Evolutionary conservation across 768 basidiomycete genomes (phyloP).

Genomic region (Hericium coralloides): DNA sequence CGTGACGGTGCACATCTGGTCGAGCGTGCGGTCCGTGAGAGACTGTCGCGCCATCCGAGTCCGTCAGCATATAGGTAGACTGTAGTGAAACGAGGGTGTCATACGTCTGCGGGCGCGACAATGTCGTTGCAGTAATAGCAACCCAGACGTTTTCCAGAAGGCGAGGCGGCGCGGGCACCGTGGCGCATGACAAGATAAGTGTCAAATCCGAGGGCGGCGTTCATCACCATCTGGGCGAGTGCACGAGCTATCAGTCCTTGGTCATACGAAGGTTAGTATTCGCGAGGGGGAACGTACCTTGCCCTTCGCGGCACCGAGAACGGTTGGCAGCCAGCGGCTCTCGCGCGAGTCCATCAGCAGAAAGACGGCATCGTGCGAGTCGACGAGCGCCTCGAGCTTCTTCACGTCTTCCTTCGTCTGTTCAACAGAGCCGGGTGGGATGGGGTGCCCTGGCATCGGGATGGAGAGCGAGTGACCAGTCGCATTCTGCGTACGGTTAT

Average conservation of each 20-base stretch:
- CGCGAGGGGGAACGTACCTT: slow-evolving; percentile 43
- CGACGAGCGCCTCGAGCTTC: slow-evolving; percentile 68
- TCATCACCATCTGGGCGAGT: slow-evolving; percentile 68
- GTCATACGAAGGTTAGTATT: background rate
- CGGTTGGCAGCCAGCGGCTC: slow-evolving; percentile 91
- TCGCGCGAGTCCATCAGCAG: slow-evolving; percentile 98
- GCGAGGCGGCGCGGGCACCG: slow-evolving; percentile 45
- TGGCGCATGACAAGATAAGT: slow-evolving; percentile 97
- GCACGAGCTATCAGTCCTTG: background rate
- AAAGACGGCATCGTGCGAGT: slow-evolving; percentile 84
- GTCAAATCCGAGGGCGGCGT: slow-evolving; percentile 93
- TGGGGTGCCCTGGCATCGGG: slow-evolving; percentile 97
- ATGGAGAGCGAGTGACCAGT: slow-evolving; percentile 71
- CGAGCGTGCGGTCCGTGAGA: slow-evolving; percentile 83
- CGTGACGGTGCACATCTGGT: slow-evolving; percentile 99
- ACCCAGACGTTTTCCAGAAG: slow-evolving; percentile 45
- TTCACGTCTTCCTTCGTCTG: slow-evolving; percentile 60
- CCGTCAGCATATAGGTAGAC: background rate
- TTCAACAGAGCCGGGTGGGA: slow-evolving; percentile 48
- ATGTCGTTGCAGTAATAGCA: slow-evolving; percentile 99
- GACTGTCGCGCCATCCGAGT: slow-evolving; percentile 28
- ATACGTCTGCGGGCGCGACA: slow-evolving; percentile 90
- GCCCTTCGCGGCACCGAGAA: slow-evolving; percentile 73
- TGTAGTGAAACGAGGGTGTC: slow-evolving; percentile 10
- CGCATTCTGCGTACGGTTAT: slow-evolving; percentile 49